Conservation (phyloP, 257 asterid species). For the Jaltomata sinuosa region DNA sequence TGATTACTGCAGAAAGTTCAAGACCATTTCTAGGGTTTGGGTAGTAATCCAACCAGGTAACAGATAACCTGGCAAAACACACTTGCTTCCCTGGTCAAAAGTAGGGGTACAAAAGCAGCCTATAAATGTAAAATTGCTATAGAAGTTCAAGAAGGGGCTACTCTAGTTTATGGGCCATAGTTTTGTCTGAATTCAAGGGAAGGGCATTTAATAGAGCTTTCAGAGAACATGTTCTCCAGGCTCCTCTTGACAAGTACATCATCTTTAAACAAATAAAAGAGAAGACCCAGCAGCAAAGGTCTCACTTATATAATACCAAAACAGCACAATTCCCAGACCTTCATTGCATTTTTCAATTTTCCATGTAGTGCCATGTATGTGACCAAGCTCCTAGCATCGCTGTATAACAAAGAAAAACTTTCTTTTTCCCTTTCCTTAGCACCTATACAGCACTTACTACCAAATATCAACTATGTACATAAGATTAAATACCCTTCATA, state of each 20-base stretch:
- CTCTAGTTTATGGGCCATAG: neutral
- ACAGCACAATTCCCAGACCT: too few species aligned
- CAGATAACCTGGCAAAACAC: neutral
- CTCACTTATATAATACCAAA: neutral
- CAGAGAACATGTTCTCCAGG: neutral
- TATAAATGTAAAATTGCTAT: neutral
- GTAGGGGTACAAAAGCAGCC: neutral
- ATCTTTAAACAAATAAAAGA: neutral
- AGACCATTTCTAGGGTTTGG: too few species aligned
- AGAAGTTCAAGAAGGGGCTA: neutral
- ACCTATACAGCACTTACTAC: neutral
- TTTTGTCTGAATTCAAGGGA: neutral
- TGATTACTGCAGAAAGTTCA: too few species aligned
- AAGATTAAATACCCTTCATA: neutral
- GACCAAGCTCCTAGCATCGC: neutral
- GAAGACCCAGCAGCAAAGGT: neutral
- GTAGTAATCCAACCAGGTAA: too few species aligned
- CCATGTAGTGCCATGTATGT: neutral
- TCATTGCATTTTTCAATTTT: too few species aligned
- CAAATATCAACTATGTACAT: neutral
- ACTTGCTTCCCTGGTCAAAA: neutral
- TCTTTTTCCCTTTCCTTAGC: neutral
- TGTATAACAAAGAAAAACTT: neutral
- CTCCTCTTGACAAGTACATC: neutral
- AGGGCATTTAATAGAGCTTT: neutral